These are phyloP conservation scores for Tricholoma furcatifolium DNA, from an alignment of 768 basidiomycete genomes.

Conservation along the genomic window DNA sequence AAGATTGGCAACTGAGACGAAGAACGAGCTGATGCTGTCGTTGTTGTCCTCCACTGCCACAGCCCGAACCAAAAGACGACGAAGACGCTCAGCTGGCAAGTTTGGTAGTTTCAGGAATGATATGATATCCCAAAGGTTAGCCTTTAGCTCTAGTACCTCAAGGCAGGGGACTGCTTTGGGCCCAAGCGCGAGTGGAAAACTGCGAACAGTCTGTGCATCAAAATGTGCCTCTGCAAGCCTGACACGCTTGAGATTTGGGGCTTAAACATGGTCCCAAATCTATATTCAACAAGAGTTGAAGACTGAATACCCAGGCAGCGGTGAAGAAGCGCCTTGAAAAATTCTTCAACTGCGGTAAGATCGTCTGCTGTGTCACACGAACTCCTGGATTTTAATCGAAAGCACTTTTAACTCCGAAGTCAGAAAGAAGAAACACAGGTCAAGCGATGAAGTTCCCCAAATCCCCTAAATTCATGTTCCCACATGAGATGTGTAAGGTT, in stretches of 20 bases:
- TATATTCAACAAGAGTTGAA: slow-evolving; percentile 9
- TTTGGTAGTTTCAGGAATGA: slow-evolving; percentile 3
- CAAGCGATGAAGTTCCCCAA: slow-evolving; percentile 9
- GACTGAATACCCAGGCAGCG: slow-evolving; percentile 10
- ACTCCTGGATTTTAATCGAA: slow-evolving; percentile 3
- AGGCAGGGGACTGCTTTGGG: too few species aligned
- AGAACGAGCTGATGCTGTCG: slow-evolving; percentile 6
- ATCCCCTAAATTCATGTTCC: slow-evolving; percentile 7
- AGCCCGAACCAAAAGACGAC: slow-evolving; percentile 5
- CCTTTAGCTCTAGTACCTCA: slow-evolving; percentile 4
- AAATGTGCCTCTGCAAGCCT: too few species aligned
- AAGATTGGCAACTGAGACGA: slow-evolving; percentile 3
- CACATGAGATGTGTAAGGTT: slow-evolving; percentile 18
- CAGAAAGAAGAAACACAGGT: slow-evolving; percentile 14
- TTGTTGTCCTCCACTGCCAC: slow-evolving; percentile 2
- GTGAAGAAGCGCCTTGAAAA: slow-evolving; percentile 10
- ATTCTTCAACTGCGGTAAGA: slow-evolving; percentile 14
- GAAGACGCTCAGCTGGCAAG: slow-evolving; percentile 8
- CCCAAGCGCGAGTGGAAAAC: too few species aligned
- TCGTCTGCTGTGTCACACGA: slow-evolving; percentile 4
- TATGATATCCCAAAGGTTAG: slow-evolving; percentile 10
- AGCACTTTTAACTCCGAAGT: slow-evolving; percentile 10
- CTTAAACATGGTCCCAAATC: slow-evolving; percentile 9
- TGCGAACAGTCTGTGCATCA: too few species aligned
- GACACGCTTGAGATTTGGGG: not conserved